Evolutionary conservation across 1,139 yeast species (phyloP).

Genomic region (Taphrina pruni): DNA sequence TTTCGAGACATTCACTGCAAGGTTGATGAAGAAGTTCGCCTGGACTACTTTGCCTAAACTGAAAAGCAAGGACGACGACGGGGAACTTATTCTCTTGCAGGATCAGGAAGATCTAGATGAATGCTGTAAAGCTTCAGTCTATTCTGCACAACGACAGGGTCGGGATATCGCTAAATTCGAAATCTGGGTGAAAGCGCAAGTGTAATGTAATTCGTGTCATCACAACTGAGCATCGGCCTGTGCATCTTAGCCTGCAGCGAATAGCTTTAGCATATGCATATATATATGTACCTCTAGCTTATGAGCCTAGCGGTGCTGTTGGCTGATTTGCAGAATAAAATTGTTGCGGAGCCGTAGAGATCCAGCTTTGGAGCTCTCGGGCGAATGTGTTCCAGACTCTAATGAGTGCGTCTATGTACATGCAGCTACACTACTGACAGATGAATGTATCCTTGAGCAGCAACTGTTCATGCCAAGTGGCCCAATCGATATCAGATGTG

Average conservation of each 20-base stretch:
- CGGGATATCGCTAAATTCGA: conserved; percentile 11
- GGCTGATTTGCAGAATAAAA: neutral
- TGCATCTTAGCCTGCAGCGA: no score
- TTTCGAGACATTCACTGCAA: conserved; percentile 10
- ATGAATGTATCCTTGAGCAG: no score
- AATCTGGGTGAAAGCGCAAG: conserved; percentile 2
- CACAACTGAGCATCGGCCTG: no score
- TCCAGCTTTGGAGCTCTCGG: neutral
- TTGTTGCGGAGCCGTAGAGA: neutral
- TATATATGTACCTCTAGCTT: no score
- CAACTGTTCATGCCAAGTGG: neutral
- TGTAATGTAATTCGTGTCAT: no score
- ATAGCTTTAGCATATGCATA: no score
- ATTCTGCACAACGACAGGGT: conserved; percentile 2
- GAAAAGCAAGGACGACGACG: conserved; percentile 41
- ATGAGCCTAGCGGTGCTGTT: no score
- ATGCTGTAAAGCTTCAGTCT: conserved; percentile 8
- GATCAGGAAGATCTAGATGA: conserved; percentile 42
- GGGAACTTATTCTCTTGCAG: conserved; percentile 40
- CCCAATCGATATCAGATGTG: neutral
- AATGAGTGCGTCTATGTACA: neutral
- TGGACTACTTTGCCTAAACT: conserved; percentile 22
- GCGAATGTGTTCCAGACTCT: neutral
- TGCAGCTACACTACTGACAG: no score
- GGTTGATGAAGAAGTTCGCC: conserved; percentile 35